phyloP scores from a whole-genome alignment of 2,329 filamentous ascomycete species.

The Hypomyces rosellus region DNA sequence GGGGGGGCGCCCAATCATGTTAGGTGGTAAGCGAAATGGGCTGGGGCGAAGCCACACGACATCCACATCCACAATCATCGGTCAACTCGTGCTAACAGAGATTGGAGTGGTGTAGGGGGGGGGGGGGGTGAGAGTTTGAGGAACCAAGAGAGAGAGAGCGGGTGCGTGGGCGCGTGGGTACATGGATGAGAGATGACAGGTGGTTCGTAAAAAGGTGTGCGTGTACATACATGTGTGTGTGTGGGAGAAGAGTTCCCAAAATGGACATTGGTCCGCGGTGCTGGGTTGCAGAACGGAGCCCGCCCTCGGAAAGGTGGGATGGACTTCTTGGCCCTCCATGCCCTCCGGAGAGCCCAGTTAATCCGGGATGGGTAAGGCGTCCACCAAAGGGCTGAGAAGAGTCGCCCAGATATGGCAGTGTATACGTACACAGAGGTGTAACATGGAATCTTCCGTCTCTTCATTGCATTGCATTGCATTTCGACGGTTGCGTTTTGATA shows the following conservation, averaged over 20 bases:
- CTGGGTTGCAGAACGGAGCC: constrained; percentile 1
- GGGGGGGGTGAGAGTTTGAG: no score
- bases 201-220: neutral
- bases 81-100: neutral
- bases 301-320: constrained; percentile 11
- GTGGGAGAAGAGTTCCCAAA: constrained; percentile 8
- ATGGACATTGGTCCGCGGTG: constrained; percentile 10
- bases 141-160: neutral
- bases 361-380: constrained; percentile 1
- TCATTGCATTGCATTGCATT: neutral
- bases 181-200: constrained; percentile 4
- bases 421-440: constrained; percentile 8
- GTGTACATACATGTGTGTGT: no score
- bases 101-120: neutral
- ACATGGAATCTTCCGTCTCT: neutral
- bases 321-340: neutral
- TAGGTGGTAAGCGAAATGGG: constrained; percentile 12
- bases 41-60: constrained; percentile 4
- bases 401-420: constrained; percentile 3
- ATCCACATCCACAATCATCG: neutral
- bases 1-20: constrained; percentile 4
- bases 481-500: neutral
- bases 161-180: neutral
- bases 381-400: constrained; percentile 1
- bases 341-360: neutral